phyloP scores from a whole-genome alignment of 202 grass and related monocot genomes.

The Schoenoplectus tabernaemontani region DNA sequence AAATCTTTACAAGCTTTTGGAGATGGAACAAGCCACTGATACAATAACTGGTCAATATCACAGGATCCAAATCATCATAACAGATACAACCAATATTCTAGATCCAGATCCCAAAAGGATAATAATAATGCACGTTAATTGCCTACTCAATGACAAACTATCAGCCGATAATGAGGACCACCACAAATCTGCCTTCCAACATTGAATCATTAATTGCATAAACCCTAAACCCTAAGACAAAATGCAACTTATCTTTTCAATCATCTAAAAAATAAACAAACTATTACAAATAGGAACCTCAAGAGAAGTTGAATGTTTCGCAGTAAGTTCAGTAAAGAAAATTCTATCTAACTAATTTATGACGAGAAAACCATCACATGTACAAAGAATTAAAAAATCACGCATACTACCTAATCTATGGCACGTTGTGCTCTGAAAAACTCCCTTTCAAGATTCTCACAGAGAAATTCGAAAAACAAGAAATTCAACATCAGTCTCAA shows the following conservation, averaged over 20 bases:
- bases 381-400: neutral
- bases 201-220: slow-evolving; percentile 2
- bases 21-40: neutral
- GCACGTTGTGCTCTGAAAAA: neutral
- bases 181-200: neutral
- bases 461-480: neutral
- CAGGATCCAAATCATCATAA: slow-evolving; percentile 10
- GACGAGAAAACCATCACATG: neutral
- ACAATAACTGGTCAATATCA: neutral
- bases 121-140: slow-evolving; percentile 4
- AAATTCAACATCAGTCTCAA: neutral
- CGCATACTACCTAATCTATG: neutral
- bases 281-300: neutral
- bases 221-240: slow-evolving; percentile 27
- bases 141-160: neutral
- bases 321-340: neutral
- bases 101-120: neutral
- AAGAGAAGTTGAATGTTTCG: neutral
- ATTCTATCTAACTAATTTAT: neutral
- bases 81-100: neutral
- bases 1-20: neutral
- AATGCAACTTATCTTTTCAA: neutral
- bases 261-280: neutral
- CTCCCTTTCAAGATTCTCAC: neutral
- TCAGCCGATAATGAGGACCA: slow-evolving; percentile 3